phyloP scores from a whole-genome alignment of 192 early-diverging fungal genomes.

The Coemansia sp. region DNA sequence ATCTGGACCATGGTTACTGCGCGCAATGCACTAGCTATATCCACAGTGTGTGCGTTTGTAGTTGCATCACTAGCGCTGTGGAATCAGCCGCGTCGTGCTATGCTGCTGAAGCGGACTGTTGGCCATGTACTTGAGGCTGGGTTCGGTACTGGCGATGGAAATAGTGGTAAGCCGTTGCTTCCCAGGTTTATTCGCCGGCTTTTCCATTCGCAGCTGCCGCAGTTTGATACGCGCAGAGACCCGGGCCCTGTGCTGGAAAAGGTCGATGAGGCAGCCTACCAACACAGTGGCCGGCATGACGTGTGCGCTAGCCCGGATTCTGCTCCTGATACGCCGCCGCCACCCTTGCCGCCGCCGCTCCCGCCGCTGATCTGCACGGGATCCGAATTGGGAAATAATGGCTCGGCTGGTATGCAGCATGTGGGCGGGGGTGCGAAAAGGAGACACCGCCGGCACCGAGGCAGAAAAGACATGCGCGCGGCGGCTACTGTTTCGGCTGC shows the following conservation, averaged over 20 bases:
- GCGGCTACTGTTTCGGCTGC: not conserved
- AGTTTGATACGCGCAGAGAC: not conserved
- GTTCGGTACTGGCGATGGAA: not conserved
- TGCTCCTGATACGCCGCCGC: not conserved
- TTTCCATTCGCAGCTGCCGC: not conserved
- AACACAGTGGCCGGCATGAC: not conserved
- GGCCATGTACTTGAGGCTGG: slow-evolving; percentile 1
- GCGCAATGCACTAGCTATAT: slow-evolving; percentile 15
- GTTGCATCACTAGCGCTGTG: slow-evolving; percentile 2
- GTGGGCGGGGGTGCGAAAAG: not conserved
- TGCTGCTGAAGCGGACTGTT: not conserved
- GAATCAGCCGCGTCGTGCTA: slow-evolving; percentile 7
- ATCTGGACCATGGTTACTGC: slow-evolving; percentile 24
- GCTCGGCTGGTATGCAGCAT: not conserved
- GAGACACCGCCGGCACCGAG: not conserved
- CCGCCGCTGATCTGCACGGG: not conserved
- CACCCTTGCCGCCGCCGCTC: not conserved
- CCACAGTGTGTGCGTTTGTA: slow-evolving; percentile 10
- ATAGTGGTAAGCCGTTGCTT: not conserved
- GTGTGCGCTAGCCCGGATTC: not conserved
- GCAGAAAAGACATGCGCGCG: not conserved
- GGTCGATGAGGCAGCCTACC: not conserved
- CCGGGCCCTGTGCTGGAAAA: not conserved
- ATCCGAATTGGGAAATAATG: not conserved
- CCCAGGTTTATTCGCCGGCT: slow-evolving; percentile 7